Conservation (phyloP, 768 basidiomycete species). For the Dentipellis sp. region DNA sequence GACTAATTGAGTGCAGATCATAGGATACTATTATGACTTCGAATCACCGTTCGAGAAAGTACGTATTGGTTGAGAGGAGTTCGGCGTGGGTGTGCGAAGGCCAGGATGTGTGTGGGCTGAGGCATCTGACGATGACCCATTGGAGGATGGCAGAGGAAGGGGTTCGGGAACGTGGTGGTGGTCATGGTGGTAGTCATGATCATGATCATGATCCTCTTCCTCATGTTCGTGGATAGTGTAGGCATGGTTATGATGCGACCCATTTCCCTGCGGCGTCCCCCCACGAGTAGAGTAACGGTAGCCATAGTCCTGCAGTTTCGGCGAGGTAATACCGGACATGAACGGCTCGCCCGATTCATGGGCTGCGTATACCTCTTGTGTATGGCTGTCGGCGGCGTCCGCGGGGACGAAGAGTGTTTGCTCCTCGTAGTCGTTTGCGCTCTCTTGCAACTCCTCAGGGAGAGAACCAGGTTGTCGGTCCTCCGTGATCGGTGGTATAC, state of each 20-base stretch:
- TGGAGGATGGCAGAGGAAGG: neutral
- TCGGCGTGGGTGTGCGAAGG: neutral
- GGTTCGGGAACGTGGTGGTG: constrained; percentile 6
- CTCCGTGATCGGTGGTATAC: constrained; percentile 74
- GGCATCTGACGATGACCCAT: neutral
- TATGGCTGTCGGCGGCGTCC: constrained; percentile 42
- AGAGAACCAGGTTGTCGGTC: constrained; percentile 47
- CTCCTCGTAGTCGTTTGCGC: constrained; percentile 44
- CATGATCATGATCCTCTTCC: constrained; percentile 9
- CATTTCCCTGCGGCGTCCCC: neutral
- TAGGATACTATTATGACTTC: constrained; percentile 6
- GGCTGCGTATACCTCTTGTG: constrained; percentile 14
- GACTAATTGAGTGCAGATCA: constrained; percentile 7
- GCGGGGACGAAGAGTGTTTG: constrained; percentile 70
- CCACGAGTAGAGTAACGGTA: constrained; percentile 13
- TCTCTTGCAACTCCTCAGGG: constrained; percentile 46
- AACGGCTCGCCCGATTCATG: neutral
- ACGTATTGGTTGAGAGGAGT: constrained; percentile 2
- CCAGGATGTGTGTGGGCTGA: neutral
- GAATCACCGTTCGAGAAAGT: constrained; percentile 15
- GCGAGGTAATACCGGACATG: constrained; percentile 12
- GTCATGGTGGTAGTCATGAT: constrained; percentile 1
- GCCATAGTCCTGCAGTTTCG: constrained; percentile 11
- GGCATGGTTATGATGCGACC: neutral
- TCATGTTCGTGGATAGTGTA: constrained; percentile 13